These are phyloP conservation scores for Fusarium anthophilum DNA, from an alignment of 2,329 filamentous ascomycete genomes.

Conservation along the genomic window DNA sequence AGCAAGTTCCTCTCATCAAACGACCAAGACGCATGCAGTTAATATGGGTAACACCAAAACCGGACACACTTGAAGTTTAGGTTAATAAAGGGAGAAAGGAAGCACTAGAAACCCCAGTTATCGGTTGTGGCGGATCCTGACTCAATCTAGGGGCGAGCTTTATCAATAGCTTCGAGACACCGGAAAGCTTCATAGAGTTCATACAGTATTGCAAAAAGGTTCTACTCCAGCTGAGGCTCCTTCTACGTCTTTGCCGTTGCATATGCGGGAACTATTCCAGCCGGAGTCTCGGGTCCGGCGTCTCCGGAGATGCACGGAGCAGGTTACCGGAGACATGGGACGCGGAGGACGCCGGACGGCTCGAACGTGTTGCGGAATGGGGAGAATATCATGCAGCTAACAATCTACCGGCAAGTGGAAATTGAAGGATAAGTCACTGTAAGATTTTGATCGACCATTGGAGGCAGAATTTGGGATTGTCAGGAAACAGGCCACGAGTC, in stretches of 20 bases:
- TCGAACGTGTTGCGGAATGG: constrained; percentile 33
- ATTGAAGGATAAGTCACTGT: not conserved
- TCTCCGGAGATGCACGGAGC: constrained; percentile 30
- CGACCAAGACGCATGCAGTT: not conserved
- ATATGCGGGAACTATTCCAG: constrained; percentile 16
- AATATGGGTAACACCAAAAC: not conserved
- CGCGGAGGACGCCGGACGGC: constrained; percentile 22
- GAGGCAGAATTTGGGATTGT: not conserved
- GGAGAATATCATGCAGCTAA: constrained; percentile 7
- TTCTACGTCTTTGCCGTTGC: not conserved
- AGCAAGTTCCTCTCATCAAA: not conserved
- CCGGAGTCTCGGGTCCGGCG: constrained; percentile 33
- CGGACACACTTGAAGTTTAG: not conserved
- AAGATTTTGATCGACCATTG: not conserved
- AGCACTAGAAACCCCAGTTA: constrained; percentile 23
- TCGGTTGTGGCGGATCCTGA: constrained; percentile 31
- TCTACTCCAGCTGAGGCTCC: not conserved
- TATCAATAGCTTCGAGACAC: constrained; percentile 11
- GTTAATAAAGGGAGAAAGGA: not conserved
- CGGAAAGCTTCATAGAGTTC: constrained; percentile 14
- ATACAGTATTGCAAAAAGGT: not conserved
- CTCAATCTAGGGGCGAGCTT: constrained; percentile 23
- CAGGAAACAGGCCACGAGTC: constrained; percentile 20
- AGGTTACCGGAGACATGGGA: constrained; percentile 21
- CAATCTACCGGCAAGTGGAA: constrained; percentile 2